Evolutionary conservation across 1,284 basidiomycete genomes (phyloP), one percentile per base, ranked within the genome.

Genomic region (Microbotryum lychnidis-dioicae): DNA sequence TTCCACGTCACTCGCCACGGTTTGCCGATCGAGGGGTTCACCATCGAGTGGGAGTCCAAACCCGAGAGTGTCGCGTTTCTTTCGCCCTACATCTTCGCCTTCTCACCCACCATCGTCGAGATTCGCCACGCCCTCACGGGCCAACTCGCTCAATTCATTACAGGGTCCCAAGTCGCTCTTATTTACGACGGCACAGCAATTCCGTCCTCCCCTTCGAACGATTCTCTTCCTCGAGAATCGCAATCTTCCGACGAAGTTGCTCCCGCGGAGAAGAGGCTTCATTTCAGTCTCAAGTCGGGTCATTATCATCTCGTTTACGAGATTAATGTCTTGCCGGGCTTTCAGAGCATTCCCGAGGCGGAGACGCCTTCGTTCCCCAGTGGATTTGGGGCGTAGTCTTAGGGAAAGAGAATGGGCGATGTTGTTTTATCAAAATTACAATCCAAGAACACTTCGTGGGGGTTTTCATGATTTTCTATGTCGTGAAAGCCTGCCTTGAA

Each of bases 11-110:
- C 89, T 73, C 86, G 89, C 54, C 88, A 92, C 66, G 91, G 92
- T 20, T 29, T 52, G 42, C 65, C 65, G 2, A 57, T 62, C 27
- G 58, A 53, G 27, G 65, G 62, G 1, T 56, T 60, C 8, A 48
- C 60, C 21, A 89, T 97, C 71, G 92, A 97, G 74, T 97, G 93
- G 92, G 93, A 97, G 76, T 91, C 91, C 14, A 87, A 84, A 2
- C 89, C 89, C 1, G 88, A 91, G 71, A 84, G 83, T 49, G 89
- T 92, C 29, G 90, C 89, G 0, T 86, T 89, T 77, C 89, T 91
- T 70, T 84, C 87, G 50, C 90, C 91, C 0, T 93, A 92, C 70
- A 81, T 97, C 58, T 65, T 59, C 45, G 60, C 61, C 44, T 56
- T 67, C 58, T 67, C 66, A 16, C 58, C 63, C 7, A 62, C 49